Conservation (phyloP, 352 stramenopile genomes). For the Globisporangium nunn region DNA sequence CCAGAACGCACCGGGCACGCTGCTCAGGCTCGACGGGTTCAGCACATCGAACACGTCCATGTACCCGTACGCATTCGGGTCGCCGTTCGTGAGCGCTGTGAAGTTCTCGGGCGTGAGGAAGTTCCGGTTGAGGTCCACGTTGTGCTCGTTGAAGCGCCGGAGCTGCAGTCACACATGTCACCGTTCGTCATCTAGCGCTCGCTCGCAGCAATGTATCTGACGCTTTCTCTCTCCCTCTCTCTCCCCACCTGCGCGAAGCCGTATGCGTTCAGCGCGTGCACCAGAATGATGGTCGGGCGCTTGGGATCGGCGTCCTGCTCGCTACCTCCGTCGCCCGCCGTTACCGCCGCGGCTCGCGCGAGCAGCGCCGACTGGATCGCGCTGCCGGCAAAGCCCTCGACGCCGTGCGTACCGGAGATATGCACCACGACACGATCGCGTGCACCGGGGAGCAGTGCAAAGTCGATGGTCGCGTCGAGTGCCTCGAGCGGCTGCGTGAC, state of each 20-base stretch:
- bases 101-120: slow-evolving; percentile 58
- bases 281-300: slow-evolving; percentile 78
- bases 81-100: slow-evolving; percentile 24
- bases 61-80: slow-evolving; percentile 81
- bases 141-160: slow-evolving; percentile 89
- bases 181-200: not conserved
- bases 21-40: slow-evolving; percentile 36
- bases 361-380: slow-evolving; percentile 65
- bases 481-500: slow-evolving; percentile 33
- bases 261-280: slow-evolving; percentile 91
- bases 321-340: not conserved
- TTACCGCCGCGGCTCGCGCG: slow-evolving; percentile 12
- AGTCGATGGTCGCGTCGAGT: slow-evolving; percentile 60
- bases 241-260: slow-evolving; percentile 66
- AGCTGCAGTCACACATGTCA: slow-evolving; percentile 15
- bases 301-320: slow-evolving; percentile 4
- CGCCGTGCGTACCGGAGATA: slow-evolving; percentile 75
- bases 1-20: slow-evolving; percentile 39
- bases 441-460: slow-evolving; percentile 45
- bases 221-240: too few relatives aligned
- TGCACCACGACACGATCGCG: slow-evolving; percentile 57
- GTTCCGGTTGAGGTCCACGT: slow-evolving; percentile 94
- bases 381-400: slow-evolving; percentile 81
- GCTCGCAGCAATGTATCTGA: too few relatives aligned
- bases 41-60: slow-evolving; percentile 61